These are phyloP conservation scores for Russula lepida DNA, from an alignment of 768 basidiomycete genomes.

Conservation along the genomic window DNA sequence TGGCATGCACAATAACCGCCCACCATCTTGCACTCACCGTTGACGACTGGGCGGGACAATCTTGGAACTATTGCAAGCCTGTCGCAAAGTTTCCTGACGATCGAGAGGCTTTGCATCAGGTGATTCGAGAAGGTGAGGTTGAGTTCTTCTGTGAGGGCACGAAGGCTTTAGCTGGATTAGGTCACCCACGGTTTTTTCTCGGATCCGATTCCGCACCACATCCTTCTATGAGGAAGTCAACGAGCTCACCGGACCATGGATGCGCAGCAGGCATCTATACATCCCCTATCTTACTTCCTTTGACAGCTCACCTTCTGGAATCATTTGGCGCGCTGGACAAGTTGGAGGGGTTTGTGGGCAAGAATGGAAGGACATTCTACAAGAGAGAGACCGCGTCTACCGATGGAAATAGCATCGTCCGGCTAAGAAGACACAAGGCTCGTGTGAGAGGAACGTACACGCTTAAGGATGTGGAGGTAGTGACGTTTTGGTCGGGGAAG, in stretches of 20 bases:
- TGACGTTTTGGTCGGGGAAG: conserved; percentile 87
- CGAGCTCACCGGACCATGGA: conserved; percentile 54
- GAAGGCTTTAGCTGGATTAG: conserved; percentile 30
- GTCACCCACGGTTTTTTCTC: conserved; percentile 92
- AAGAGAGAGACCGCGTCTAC: conserved; percentile 27
- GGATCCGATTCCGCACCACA: conserved; percentile 98
- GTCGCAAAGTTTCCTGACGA: conserved; percentile 96
- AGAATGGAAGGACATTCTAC: conserved; percentile 78
- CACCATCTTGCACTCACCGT: conserved; percentile 93
- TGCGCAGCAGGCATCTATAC: conserved; percentile 98
- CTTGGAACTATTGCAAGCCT: conserved; percentile 96
- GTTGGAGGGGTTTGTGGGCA: conserved; percentile 72
- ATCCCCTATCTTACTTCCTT: conserved; percentile 81
- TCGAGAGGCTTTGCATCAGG: conserved; percentile 67
- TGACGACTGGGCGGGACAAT: conserved; percentile 94
- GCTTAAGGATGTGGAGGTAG: conserved; percentile 43
- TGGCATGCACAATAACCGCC: conserved; percentile 94
- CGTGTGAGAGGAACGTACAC: conserved; percentile 44
- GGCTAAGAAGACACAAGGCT: conserved; percentile 35
- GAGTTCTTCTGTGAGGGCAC: not conserved
- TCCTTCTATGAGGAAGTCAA: conserved; percentile 57
- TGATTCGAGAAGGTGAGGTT: conserved; percentile 60
- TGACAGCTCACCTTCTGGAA: conserved; percentile 82
- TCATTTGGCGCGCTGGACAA: conserved; percentile 80
- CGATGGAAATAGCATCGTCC: conserved; percentile 29